phyloP scores from a whole-genome alignment of 331 rosid species.

The Malus hybrid region DNA sequence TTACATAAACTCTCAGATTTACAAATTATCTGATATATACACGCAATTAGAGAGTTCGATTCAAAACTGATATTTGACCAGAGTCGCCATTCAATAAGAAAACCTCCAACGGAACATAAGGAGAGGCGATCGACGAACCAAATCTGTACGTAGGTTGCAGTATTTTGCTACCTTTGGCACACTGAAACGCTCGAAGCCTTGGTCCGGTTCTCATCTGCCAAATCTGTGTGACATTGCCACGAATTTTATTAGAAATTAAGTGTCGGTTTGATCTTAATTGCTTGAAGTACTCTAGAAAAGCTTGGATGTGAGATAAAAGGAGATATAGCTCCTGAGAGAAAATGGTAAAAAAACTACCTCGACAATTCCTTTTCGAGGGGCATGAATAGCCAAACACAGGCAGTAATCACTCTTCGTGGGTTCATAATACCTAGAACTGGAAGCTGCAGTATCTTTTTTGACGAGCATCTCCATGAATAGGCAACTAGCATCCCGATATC shows the following conservation, averaged over 20 bases:
- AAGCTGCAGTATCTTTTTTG: constrained; percentile 53
- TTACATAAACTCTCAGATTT: background rate
- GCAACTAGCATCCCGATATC: constrained; percentile 93
- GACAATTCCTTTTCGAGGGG: constrained; percentile 28
- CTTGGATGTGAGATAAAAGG: background rate
- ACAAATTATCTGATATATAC: constrained; percentile 10
- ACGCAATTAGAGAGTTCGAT: constrained; percentile 43
- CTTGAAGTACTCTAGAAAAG: background rate
- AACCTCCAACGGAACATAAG: constrained; percentile 80
- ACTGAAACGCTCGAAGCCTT: constrained; percentile 74
- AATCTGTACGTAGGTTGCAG: constrained; percentile 83
- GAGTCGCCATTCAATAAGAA: constrained; percentile 93
- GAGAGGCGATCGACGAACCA: constrained; percentile 57
- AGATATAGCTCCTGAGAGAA: background rate
- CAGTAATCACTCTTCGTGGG: constrained; percentile 82
- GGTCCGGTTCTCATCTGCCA: constrained; percentile 98
- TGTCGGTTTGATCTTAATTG: background rate
- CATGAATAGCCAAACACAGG: constrained; percentile 95
- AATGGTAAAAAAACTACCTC: background rate
- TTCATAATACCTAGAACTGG: constrained; percentile 56
- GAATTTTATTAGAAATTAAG: background rate
- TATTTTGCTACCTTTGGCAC: constrained; percentile 79
- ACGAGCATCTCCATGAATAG: constrained; percentile 96
- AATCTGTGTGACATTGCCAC: constrained; percentile 42
- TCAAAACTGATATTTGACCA: constrained; percentile 70